Base-by-base conservation (phyloP, 306 rosid genomes). In the Castanea mollissima region DNA sequence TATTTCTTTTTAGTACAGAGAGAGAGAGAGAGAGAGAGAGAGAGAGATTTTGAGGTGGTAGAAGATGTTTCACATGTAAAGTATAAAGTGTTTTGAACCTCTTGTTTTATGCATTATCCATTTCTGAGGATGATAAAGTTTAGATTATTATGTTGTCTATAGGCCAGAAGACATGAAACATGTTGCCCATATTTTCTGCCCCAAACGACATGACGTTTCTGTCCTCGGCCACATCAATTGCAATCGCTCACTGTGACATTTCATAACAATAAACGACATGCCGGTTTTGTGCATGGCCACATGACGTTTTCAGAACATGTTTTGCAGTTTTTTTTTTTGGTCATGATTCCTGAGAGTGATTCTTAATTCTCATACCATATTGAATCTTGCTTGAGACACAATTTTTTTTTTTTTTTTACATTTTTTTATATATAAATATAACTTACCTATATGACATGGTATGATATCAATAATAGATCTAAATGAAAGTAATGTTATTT, bases 21-120 rank as follows among this genome's bases (percentile, higher is more conserved):
- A 78, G 27, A 67, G 71, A 9, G 31, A 20, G 34, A 78, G 27
- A 67, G 71, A 9, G 31, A 23, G 60, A 65, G 49, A 78, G 59
- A 57, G 46, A 63, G 19, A 41, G 20, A 57, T 41, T 41, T 41
- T 41, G 46, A 41, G 46, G 46, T 41, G 46, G 46, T 41, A 57
- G 38, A 23, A 32, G 74, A 68, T 38, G 32, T 60, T 74, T 44
- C 60, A 57, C 59, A 20, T n/a, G 54, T 65, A 25, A 34, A 46
- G 79, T 16, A 57, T 44, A 55, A 83, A 56, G 75, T 60, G 49
- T 75, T 90, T 65, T 84, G 80, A 86, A 79, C 94, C 97, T 87
- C 88, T 82, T 89, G 73, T 90, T 85, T 72, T 73, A 44, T 25
- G 38, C 86, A 58, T 92, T 92, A 90, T 94, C 97, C 35, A n/a